Evolutionary conservation across 768 basidiomycete species (phyloP).

Genomic region (Mrakia blollopis): DNA sequence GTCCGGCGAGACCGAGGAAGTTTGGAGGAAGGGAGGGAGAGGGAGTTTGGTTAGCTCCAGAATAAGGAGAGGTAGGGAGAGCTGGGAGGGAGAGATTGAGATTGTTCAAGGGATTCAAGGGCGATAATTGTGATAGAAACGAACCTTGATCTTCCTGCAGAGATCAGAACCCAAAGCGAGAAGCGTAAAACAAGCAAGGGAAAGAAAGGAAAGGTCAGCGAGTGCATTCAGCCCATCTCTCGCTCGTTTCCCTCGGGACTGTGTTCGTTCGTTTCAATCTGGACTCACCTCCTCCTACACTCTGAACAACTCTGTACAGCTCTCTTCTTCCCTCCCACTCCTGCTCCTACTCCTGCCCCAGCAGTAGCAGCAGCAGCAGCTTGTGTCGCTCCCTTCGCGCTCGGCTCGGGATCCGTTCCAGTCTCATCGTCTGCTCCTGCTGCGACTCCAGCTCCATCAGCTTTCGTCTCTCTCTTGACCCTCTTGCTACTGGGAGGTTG

Average conservation of each 20-base stretch:
- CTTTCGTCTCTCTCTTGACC: background rate
- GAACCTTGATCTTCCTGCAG: background rate
- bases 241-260: background rate
- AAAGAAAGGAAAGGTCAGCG: too few species aligned
- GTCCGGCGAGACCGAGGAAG: background rate
- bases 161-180: background rate
- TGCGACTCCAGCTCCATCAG: background rate
- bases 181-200: background rate
- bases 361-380: background rate
- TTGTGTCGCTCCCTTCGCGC: too few species aligned
- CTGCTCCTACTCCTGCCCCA: too few species aligned
- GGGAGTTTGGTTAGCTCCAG: background rate
- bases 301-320: conserved; percentile 31
- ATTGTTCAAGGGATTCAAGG: too few species aligned
- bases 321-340: conserved; percentile 10
- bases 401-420: too few species aligned
- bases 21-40: background rate
- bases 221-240: too few species aligned
- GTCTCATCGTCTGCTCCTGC: background rate
- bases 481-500: background rate
- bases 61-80: background rate
- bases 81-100: background rate
- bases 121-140: background rate
- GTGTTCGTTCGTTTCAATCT: background rate
- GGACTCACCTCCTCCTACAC: conserved; percentile 23